Conservation (phyloP, 139 green algal species). For the Volvox reticuliferus region DNA sequence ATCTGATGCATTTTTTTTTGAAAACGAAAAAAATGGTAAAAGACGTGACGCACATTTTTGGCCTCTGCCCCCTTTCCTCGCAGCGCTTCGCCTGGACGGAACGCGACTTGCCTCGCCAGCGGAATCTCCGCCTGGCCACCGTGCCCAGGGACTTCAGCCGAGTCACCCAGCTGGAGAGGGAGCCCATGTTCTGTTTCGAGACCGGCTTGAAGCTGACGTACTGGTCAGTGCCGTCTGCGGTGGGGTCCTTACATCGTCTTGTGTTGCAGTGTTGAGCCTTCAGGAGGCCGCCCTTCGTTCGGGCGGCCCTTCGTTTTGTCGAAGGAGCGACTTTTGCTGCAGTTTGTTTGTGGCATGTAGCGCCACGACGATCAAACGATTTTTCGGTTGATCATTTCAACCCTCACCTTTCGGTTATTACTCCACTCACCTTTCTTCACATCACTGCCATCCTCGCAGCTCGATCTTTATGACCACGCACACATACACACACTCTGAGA, state of each 20-base stretch:
- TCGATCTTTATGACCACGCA: no score
- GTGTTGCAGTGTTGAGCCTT: no score
- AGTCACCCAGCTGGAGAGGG: background rate
- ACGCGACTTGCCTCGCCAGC: background rate
- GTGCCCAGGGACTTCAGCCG: background rate
- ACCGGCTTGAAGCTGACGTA: conserved; percentile 74
- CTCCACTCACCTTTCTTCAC: no score
- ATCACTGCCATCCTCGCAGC: no score
- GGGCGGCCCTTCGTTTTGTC: no score
- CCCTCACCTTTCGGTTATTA: no score
- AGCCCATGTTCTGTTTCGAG: conserved; percentile 82
- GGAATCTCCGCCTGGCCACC: background rate
- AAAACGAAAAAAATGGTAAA: background rate
- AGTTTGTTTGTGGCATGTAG: background rate
- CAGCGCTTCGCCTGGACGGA: conserved; percentile 46
- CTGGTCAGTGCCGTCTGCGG: conserved; percentile 42
- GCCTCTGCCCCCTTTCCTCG: background rate
- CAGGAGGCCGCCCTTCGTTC: no score
- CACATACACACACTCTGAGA: no score
- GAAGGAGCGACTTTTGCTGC: background rate
- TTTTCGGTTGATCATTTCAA: no score
- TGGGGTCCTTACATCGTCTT: no score
- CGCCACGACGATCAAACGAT: no score
- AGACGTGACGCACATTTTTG: background rate
- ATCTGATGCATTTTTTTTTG: background rate